Conservation (phyloP, 768 basidiomycete genomes). For the Mycena capillaripes region DNA sequence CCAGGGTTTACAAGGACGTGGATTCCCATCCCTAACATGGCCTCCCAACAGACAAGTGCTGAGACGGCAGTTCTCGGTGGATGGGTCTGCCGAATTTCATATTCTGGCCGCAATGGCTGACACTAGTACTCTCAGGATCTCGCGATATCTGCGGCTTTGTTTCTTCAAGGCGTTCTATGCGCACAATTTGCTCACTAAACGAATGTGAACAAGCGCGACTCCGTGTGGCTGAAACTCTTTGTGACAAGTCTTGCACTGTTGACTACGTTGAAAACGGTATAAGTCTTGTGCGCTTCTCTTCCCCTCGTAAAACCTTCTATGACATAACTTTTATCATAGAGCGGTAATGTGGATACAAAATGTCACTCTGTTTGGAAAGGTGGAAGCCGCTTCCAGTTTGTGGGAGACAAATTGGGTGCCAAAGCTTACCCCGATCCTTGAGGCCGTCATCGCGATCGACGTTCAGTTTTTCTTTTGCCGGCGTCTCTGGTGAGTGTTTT, state of each 20-base stretch:
- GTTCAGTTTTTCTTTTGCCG: not conserved
- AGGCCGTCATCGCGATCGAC: not conserved
- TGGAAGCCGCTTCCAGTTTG: not conserved
- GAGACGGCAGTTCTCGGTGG: not conserved
- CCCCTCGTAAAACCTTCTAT: not conserved
- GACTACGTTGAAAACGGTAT: not conserved
- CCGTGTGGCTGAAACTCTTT: not conserved
- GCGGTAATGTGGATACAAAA: not conserved
- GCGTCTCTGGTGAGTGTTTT: not conserved
- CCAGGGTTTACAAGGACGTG: too few species aligned
- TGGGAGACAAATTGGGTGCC: not conserved
- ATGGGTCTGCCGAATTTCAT: not conserved
- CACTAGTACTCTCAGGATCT: not conserved
- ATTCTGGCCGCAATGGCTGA: not conserved
- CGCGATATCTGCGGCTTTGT: not conserved
- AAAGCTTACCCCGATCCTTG: not conserved
- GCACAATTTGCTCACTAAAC: not conserved
- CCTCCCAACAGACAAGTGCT: not conserved
- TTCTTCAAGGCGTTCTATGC: not conserved
- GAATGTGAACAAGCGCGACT: not conserved
- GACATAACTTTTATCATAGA: not conserved
- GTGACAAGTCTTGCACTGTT: not conserved
- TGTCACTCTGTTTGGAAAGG: not conserved
- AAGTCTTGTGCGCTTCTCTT: not conserved
- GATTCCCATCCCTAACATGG: not conserved